phyloP scores from a whole-genome alignment of 352 stramenopile species.

The Phytophthora brassicae region DNA sequence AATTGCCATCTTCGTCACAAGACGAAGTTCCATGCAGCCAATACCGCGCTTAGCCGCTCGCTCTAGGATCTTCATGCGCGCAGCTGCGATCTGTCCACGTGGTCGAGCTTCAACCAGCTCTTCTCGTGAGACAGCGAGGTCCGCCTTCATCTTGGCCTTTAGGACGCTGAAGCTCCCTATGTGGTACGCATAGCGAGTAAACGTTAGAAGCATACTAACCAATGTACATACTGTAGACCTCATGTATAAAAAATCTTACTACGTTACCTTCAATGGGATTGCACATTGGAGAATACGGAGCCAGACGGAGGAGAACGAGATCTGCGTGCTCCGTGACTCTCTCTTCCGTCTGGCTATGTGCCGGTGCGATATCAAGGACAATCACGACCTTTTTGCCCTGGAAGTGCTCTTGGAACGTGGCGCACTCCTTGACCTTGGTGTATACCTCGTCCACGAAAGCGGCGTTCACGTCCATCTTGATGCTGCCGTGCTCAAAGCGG shows the following conservation, averaged over 20 bases:
- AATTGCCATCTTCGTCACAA: neutral
- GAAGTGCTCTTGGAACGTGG: neutral
- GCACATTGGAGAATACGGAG: slow-evolving; percentile 12
- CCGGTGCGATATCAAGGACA: slow-evolving; percentile 8
- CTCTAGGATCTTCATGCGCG: neutral
- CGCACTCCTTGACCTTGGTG: neutral
- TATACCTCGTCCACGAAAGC: slow-evolving; percentile 8
- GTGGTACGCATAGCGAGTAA: neutral
- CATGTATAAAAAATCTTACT: too few species aligned
- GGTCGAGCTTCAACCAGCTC: neutral
- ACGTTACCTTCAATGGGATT: slow-evolving; percentile 16
- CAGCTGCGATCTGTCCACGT: neutral
- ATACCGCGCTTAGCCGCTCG: neutral
- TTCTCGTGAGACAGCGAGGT: neutral
- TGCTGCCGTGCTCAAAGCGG: too few species aligned
- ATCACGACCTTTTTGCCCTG: neutral
- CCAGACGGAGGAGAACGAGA: slow-evolving; percentile 8
- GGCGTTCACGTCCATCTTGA: slow-evolving; percentile 6
- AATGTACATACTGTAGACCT: too few species aligned
- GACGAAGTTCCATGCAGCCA: neutral
- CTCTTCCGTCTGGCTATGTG: slow-evolving; percentile 6
- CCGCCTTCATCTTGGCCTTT: slow-evolving; percentile 1
- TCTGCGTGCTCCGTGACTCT: neutral
- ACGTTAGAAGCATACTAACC: too few species aligned
- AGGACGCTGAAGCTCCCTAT: slow-evolving; percentile 3